Base-by-base conservation (phyloP, 2,329 filamentous ascomycete genomes). In the Gaeumannomyces sp. region DNA sequence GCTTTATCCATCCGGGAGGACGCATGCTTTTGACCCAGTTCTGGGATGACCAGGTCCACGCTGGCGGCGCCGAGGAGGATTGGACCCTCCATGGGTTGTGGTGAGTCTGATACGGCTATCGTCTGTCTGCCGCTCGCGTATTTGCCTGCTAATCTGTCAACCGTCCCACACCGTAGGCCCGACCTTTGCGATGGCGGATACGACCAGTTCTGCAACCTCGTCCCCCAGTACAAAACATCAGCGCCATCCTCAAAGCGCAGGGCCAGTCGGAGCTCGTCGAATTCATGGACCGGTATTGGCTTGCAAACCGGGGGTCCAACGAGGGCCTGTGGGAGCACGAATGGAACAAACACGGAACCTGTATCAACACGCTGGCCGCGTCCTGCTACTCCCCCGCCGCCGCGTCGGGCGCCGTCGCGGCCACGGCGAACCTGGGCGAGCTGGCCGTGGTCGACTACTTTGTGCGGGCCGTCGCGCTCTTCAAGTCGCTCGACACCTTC, bases 291-390 rank as follows among this genome's bases (percentile, higher is more conserved):
- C 72, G 78, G 19, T 79, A 79, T 70, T 81, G 78, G 78, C 69
- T 79, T 50, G 60, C 33, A 31, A 63, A 76, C 63, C 56, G 76
- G 64, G 77, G 77, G 31, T 71, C 73, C 28, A 79, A 80, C 68
- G 71, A 76, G 38, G 73, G 76, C 63, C 73, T 91, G 70, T 91
- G 89, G 89, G 80, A 85, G 70, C 87, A 90, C 75, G 89, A 91
- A 72, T 91, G 87, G 84, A 80, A 82, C 73, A 90, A 89, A 74
- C 88, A 91, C 73, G 89, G 85, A 38, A 90, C 88, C 16, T 91
- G 89, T 76, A 86, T 91, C 71, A 87, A 85, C 72, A 91, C 89
- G 0, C 82, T 91, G 60, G 77, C 87, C 2, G 83, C 87, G 0
- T 71, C 76, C 27, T 91, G 89, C 80, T 91, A 91, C 76, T 33